Conservation (phyloP, 2,329 filamentous ascomycete species). For the Sarocladium oryzae region DNA sequence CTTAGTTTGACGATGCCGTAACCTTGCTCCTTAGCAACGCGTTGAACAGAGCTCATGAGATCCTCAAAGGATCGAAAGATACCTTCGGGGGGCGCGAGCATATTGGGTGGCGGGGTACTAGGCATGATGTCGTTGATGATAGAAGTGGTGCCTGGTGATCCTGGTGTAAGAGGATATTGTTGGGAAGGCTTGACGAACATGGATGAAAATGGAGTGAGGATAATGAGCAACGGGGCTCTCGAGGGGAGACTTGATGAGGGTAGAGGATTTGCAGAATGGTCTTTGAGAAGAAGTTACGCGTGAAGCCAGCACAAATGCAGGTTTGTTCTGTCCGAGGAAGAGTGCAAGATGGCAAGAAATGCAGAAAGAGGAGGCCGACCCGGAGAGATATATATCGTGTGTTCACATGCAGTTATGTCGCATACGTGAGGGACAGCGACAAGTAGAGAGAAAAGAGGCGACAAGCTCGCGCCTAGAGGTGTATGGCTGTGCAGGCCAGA, state of each 20-base stretch:
- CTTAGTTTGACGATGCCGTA: constrained; percentile 58
- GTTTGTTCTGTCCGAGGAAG: neutral
- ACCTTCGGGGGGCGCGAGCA: constrained; percentile 52
- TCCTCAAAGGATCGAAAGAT: constrained; percentile 56
- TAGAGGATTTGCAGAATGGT: neutral
- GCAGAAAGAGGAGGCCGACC: no score
- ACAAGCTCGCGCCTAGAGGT: neutral
- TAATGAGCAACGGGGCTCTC: neutral
- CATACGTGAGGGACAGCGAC: neutral
- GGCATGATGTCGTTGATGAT: constrained; percentile 1
- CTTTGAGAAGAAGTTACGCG: neutral
- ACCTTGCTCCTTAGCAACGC: constrained; percentile 54
- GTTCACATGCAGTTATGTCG: neutral
- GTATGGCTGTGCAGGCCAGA: neutral
- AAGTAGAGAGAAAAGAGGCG: neutral
- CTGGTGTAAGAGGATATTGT: constrained; percentile 5
- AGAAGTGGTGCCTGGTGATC: neutral
- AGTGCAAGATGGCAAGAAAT: neutral
- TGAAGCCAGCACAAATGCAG: neutral
- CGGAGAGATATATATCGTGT: constrained; percentile 3
- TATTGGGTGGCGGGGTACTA: neutral
- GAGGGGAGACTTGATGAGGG: no score
- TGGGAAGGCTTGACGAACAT: neutral
- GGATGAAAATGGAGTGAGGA: neutral
- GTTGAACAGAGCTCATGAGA: constrained; percentile 50